These are phyloP conservation scores for Fomes fomentarius DNA, from an alignment of 1,284 basidiomycete genomes.

Conservation along the genomic window DNA sequence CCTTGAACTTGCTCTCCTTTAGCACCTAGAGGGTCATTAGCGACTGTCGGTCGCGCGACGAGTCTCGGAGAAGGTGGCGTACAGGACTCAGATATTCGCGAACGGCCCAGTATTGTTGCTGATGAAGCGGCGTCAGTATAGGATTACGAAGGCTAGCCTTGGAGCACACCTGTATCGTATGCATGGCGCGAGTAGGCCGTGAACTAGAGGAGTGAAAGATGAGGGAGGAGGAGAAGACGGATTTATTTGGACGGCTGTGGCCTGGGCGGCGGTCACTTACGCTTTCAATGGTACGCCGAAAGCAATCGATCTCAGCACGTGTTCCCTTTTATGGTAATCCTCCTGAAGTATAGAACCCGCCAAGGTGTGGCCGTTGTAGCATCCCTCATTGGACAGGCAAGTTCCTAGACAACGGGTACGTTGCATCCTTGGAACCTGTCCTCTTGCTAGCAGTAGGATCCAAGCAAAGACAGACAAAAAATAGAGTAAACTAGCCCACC, in stretches of 20 bases:
- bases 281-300: constrained; percentile 12
- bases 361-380: no score
- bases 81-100: constrained; percentile 97
- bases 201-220: constrained; percentile 1
- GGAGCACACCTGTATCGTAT: constrained; percentile 65
- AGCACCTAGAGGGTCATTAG: constrained; percentile 68
- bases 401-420: no score
- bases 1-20: constrained; percentile 98
- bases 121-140: neutral
- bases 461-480: no score
- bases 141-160: neutral
- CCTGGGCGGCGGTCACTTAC: constrained; percentile 7
- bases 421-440: no score
- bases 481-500: constrained; percentile 76
- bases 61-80: constrained; percentile 33
- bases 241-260: constrained; percentile 3
- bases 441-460: no score
- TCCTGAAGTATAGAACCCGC: neutral
- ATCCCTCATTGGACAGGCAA: no score
- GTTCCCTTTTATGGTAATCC: constrained; percentile 14
- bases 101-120: constrained; percentile 94
- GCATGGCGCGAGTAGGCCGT: constrained; percentile 47
- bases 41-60: constrained; percentile 16
- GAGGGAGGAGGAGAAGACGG: constrained; percentile 10
- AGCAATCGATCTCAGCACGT: constrained; percentile 30